Percentiles rank a stretch among this genome's conserved stretches.
Evolutionary conservation across 2,329 filamentous ascomycete species (phyloP).

Genomic region (Hysterium pulicare): DNA sequence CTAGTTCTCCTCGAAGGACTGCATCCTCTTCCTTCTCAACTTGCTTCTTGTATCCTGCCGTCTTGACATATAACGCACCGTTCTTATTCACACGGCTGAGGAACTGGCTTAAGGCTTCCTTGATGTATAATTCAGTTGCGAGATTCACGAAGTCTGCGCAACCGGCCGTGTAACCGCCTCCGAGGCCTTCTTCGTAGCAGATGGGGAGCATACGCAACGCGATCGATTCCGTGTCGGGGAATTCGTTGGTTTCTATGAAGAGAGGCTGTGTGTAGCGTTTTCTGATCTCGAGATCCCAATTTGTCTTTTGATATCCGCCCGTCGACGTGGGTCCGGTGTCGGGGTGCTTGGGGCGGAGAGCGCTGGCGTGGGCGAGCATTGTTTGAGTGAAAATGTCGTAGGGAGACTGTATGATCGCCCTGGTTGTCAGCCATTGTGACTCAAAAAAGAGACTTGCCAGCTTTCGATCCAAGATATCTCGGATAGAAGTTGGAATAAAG

Average conservation of each 20-base stretch:
- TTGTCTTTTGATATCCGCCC: slow-evolving; percentile 73
- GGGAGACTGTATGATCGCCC: slow-evolving; percentile 12
- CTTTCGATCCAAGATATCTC: background rate
- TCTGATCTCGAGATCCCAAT: slow-evolving; percentile 64
- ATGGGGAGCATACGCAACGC: slow-evolving; percentile 61
- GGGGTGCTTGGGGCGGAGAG: slow-evolving; percentile 43
- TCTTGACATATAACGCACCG: slow-evolving; percentile 62
- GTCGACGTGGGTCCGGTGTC: slow-evolving; percentile 66
- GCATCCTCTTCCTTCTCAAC: slow-evolving; percentile 73
- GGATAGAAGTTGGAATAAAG: background rate
- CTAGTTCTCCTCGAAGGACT: slow-evolving; percentile 68
- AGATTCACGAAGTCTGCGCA: slow-evolving; percentile 60
- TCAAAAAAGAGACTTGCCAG: no score
- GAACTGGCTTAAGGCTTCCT: slow-evolving; percentile 56
- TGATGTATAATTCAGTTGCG: slow-evolving; percentile 61
- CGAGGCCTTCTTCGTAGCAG: slow-evolving; percentile 62
- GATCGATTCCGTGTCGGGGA: slow-evolving; percentile 57
- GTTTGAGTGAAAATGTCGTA: slow-evolving; percentile 15
- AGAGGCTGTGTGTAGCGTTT: slow-evolving; percentile 62
- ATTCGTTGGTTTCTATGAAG: slow-evolving; percentile 60
- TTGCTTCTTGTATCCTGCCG: slow-evolving; percentile 71
- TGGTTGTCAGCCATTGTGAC: no score
- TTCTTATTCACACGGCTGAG: slow-evolving; percentile 55
- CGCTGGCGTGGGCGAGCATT: slow-evolving; percentile 35
- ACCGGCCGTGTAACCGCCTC: slow-evolving; percentile 49